Base-by-base conservation (phyloP, 2,329 filamentous ascomycete genomes). In the Chrysosporium keratinophilum region DNA sequence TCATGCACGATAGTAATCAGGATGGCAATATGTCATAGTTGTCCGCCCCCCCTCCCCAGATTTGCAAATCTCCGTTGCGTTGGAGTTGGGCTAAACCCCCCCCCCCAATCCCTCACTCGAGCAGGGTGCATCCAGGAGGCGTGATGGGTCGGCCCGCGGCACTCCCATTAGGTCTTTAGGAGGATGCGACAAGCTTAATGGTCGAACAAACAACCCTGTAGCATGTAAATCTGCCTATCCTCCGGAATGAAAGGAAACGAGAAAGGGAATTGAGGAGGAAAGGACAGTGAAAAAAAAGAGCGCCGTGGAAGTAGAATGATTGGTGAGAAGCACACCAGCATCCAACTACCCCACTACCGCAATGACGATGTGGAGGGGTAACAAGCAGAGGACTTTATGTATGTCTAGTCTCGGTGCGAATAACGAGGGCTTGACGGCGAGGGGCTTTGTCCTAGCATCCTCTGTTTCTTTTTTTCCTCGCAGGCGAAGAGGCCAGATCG, bases 71-170 rank as follows among this genome's bases (percentile, higher is more conserved):
- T 46, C 33, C 28, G 45, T 56, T 53, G 55, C 48, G 55, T 52
- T 55, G 52, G 52, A 62, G 34, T 46, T 52, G 50, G 41, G 50
- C 50, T 35, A 50, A 54, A 50, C 50, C 15, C 45, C 10, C 2
- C 17, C 31, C 14, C 10, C 33, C 33, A 48, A 28, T 41, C 39
- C 39, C 39, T 17, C 19, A 17, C 39, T 41, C 19, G 39, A 19
- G 19, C 49, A 42, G 48, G 51, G 44, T n/a, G 45, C 39, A 7
- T n/a, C n/a, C 43, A 43, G 44, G 51, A 54, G 56, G 58, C 50
- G 23, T 56, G 67, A 68, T 71, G 70, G 70, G 67, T 71, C 70
- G 70, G 70, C 64, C 70, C 70, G 70, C 67, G 66, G 69, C 69
- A 69, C 67, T 67, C 64, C 67, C 64, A 69, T 65, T 66, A 61